phyloP scores from a whole-genome alignment of 2,329 filamentous ascomycete species.

The Nemania sp. region DNA sequence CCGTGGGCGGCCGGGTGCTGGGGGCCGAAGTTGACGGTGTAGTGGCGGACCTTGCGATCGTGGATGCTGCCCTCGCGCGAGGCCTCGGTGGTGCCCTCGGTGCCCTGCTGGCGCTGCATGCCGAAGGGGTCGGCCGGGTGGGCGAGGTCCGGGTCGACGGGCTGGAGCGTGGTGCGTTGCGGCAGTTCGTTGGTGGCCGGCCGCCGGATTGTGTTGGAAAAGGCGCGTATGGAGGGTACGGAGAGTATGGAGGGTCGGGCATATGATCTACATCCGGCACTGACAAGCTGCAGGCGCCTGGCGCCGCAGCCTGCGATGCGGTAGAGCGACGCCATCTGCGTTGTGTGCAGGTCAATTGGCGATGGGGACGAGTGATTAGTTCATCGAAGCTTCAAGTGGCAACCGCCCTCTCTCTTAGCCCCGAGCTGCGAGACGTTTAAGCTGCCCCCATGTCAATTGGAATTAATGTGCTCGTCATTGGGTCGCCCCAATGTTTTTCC shows the following conservation, averaged over 20 bases:
- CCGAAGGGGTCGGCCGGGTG: slow-evolving; percentile 63
- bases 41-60: slow-evolving; percentile 92
- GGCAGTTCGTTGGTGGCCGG: slow-evolving; percentile 68
- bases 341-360: slow-evolving; percentile 49
- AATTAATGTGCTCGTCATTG: slow-evolving; percentile 50
- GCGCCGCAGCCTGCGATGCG: slow-evolving; percentile 78
- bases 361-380: slow-evolving; percentile 37
- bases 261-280: slow-evolving; percentile 36
- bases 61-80: slow-evolving; percentile 62
- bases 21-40: slow-evolving; percentile 99
- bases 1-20: slow-evolving; percentile 99
- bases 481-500: slow-evolving; percentile 45
- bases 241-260: no score
- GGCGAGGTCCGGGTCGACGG: slow-evolving; percentile 73
- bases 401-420: slow-evolving; percentile 27
- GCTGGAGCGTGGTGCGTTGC: slow-evolving; percentile 72
- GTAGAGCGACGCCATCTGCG: slow-evolving; percentile 76
- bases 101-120: slow-evolving; percentile 57
- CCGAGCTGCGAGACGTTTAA: slow-evolving; percentile 8
- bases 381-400: slow-evolving; percentile 36
- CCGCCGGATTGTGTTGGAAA: slow-evolving; percentile 74
- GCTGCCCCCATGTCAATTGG: slow-evolving; percentile 22
- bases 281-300: slow-evolving; percentile 66
- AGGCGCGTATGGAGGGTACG: slow-evolving; percentile 61
- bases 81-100: slow-evolving; percentile 59